Base-by-base conservation (phyloP, 2,329 filamentous ascomycete genomes). In the Scorias spongiosa region DNA sequence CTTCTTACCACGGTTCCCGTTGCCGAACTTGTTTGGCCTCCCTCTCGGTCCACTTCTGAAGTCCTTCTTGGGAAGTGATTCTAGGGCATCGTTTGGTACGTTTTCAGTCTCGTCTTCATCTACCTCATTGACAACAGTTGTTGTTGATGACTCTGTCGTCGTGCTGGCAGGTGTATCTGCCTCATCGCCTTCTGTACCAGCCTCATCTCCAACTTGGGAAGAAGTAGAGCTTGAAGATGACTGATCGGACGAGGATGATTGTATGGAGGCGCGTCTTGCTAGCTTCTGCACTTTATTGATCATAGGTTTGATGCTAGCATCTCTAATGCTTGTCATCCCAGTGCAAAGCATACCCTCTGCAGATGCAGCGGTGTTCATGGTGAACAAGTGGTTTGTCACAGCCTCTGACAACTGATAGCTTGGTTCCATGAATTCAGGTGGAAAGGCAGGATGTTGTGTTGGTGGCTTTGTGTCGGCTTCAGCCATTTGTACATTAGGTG, bases 331-430 rank as follows among this genome's bases (percentile, higher is more conserved):
- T 11, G 28, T 40, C 36, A 78, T 54, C 42, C 67, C 72, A 1
- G 77, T 75, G 42, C 78, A 78, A 1, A 68, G 58, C 49, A 73
- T 76, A 14, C 79, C 72, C 12, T 78, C 72, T 2, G 83, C 63
- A 2, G 65, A 54, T 29, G 60, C 57, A 48, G 81, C 77, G 55
- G 83, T 82, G 57, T 78, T 78, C 51, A 94, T 65, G 11, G 83
- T 76, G 57, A 96, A 96, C 12, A 95, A 66, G 12, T 54, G 48
- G 45, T 77, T 80, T 56, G 79, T 81, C 34, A 84, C 68, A 15
- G 69, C 64, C 1, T 74, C 66, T 1, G 76, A 72, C 18, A 96
- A 73, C 44, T 50, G 48, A 48, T 56, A 55, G 36, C 60, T 62
- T 10, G 39, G 46, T 39, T 51, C 57, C 51, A 44, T 49, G 45